phyloP scores from a whole-genome alignment of 1,284 basidiomycete species.

The Leucoagaricus sp. region DNA sequence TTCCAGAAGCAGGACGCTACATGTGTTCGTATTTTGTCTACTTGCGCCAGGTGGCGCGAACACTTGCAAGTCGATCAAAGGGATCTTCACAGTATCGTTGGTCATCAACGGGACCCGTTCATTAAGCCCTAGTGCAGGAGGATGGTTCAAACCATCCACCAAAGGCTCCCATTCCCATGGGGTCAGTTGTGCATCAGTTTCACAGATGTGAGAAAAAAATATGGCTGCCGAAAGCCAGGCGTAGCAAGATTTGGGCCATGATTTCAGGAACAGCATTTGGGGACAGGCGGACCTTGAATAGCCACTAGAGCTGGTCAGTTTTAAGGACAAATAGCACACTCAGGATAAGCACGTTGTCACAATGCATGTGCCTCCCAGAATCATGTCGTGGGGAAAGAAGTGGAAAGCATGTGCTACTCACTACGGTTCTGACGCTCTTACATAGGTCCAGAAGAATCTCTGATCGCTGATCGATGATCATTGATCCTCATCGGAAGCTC shows the following conservation, averaged over 20 bases:
- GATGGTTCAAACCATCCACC: background rate
- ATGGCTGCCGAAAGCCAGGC: background rate
- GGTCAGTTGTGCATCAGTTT: background rate
- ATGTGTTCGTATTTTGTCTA: slow-evolving; percentile 31
- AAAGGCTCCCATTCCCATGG: background rate
- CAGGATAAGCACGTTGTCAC: background rate
- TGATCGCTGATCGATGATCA: background rate
- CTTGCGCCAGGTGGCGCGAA: slow-evolving; percentile 38
- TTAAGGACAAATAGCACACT: background rate
- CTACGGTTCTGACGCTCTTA: background rate
- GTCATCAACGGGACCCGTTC: slow-evolving; percentile 37
- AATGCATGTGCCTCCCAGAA: background rate
- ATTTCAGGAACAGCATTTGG: background rate
- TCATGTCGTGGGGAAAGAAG: background rate
- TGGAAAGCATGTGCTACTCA: background rate
- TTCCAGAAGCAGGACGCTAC: slow-evolving; percentile 36
- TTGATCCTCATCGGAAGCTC: background rate
- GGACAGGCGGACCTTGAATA: background rate
- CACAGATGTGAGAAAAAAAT: background rate
- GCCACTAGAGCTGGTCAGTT: background rate
- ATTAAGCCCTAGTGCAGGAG: slow-evolving; percentile 17
- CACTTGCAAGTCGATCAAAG: slow-evolving; percentile 42
- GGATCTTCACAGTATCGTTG: slow-evolving; percentile 33
- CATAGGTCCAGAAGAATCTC: background rate
- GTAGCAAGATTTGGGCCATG: background rate